Evolutionary conservation across 2,329 filamentous ascomycete species (phyloP), one percentile per base, ranked within the genome.

Genomic region (Xylaria sp.): DNA sequence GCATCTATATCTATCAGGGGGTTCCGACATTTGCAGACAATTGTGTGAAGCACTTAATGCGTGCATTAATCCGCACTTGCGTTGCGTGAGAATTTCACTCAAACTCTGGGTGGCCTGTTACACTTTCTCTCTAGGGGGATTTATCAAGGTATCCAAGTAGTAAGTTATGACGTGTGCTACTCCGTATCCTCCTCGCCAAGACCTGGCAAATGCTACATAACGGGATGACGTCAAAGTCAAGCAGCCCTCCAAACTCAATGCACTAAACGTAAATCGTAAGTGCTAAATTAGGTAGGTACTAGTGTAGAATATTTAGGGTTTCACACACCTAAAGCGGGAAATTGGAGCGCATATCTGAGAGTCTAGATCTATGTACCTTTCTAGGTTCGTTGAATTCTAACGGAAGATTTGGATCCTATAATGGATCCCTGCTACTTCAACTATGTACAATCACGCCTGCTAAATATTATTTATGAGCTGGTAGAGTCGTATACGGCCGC

Each of bases 141-240:
- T 15, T 46, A 18, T 41, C 39, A 23, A 23, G 20, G n/a, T 48
- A 23, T n/a, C 46, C 20, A 48, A 23, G n/a, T 46, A n/a, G 44
- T 31, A 18, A n/a, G 18, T 28, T 20, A 67, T 67, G 65, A 67
- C 65, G 65, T 67, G 46, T 31, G 23, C 28, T 23, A 20, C 34
- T 37, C 15, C 41, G 41, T 46, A 7, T 28, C 8, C 13, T 50
- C 28, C 41, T 63, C 57, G 28, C 63, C 18, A 58, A 48, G 52
- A 37, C 15, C 28, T 41, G 23, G 65, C 23, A 34, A 34, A 18
- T 56, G 39, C 51, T 15, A 52, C 15, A 23, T 54, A 13, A 13
- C 58, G 57, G 63, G 63, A 63, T 69, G 67, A 66, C 50, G 67
- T 69, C 59, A 60, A 48, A n/a, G 34, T 44, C 44, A 62, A 57